Conservation (phyloP, 2,329 filamentous ascomycete species). For the Dryadomyces quercivorus region DNA sequence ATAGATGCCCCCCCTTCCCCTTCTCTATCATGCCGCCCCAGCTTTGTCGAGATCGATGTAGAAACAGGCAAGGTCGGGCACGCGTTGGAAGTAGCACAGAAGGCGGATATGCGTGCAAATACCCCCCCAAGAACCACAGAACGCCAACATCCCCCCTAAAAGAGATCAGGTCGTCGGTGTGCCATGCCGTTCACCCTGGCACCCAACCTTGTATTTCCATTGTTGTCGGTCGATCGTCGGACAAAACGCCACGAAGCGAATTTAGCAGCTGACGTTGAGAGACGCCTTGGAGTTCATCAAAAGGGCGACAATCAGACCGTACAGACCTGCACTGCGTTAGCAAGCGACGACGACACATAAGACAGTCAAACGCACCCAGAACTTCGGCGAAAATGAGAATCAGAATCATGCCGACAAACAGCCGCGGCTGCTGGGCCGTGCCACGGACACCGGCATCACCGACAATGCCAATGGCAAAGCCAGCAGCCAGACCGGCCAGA, state of each 20-base stretch:
- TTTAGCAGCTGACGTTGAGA: constrained; percentile 51
- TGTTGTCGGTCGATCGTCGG: background rate
- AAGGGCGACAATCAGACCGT: constrained; percentile 95
- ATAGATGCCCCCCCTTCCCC: no score
- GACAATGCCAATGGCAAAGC: constrained; percentile 79
- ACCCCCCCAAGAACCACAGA: background rate
- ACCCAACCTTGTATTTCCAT: background rate
- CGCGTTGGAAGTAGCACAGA: background rate
- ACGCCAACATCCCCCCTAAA: background rate
- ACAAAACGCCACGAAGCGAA: background rate
- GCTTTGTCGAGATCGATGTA: background rate
- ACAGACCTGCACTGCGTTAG: constrained; percentile 58
- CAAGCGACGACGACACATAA: background rate
- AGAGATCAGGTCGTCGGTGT: background rate
- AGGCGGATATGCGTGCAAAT: background rate
- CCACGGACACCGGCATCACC: constrained; percentile 82
- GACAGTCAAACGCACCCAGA: constrained; percentile 54
- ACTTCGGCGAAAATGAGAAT: constrained; percentile 99
- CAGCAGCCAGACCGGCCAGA: constrained; percentile 71
- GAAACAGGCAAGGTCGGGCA: background rate
- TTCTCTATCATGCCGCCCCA: background rate
- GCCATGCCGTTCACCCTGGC: background rate
- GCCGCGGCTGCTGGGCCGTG: constrained; percentile 70
- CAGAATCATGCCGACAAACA: constrained; percentile 96
- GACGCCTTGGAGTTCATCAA: constrained; percentile 96